Base-by-base conservation (phyloP, 768 basidiomycete genomes). In the Termitomyces sp. region DNA sequence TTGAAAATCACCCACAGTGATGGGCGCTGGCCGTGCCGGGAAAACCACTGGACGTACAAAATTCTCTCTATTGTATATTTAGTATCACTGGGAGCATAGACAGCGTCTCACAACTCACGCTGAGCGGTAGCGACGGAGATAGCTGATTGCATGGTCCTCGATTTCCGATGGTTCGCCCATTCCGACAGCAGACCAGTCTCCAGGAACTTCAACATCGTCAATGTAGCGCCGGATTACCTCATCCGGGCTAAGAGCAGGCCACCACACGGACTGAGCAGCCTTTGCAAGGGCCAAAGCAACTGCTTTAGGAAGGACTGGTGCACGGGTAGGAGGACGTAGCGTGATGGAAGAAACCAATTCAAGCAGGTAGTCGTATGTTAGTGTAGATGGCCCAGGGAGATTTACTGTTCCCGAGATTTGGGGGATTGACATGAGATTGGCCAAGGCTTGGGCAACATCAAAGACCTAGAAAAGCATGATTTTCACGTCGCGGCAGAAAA, bases 391-490 rank as follows among this genome's bases (percentile, higher is more conserved):
- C 2, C 97, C 97, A 46, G 95, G 92, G 48, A 99, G 86, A 54
- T 83, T 83, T 65, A 94, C 73, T 8, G 86, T 92, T 33, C 84
- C 81, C 42, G 87, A 73, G 22, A 85, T 66, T 51, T 84, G 84
- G 42, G 86, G 80, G 46, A 81, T 77, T 18, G 77, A 66, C 72
- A 90, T 81, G 60, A 92, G 73, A 75, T 92, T 91, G n/a, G 81
- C 79, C 55, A 98, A 81, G 5, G 86, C 95, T 72, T 95, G 89
- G 10, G 97, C 96, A 56, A 98, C 92, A 67, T 99, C 95, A 66
- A 95, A 72, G 24, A 97, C 92, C 92, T 94, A 63, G 57, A 59
- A 54, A 49, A 56, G 47, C 54, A 56, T 53, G 28, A 61, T 62
- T 58, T 64, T 61, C 55, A 56, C 49, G 56, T 54, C 68, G 66